Evolutionary conservation across 805 yeast species (phyloP), one percentile per base, ranked within the genome.

Genomic region (Saccharomycopsis guyanensis): DNA sequence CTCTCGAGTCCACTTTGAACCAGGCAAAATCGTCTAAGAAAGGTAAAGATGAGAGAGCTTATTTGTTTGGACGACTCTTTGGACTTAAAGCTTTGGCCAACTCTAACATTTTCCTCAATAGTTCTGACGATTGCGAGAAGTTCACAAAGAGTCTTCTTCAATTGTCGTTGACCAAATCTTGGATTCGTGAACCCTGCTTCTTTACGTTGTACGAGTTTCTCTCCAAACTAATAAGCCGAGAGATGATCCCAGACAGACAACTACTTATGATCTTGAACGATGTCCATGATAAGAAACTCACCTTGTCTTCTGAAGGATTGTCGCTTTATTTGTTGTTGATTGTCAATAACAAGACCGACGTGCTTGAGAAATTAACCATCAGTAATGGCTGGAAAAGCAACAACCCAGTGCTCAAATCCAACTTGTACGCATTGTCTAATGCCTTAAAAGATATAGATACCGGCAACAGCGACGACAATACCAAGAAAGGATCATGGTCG

Each of bases 101-200:
- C 42, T 72, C 82, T 12, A 66, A 71, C 2, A 57, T 75, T 10
- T 52, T 76, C 5, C 50, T 60, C 46, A 53, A 57, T 13, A 46
- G 52, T 8, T 50, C 2, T 10, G 33, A 31, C 13, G 68, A 71
- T 40, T 65, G 69, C 42, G 50, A 57, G 15, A 59, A 63, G 10
- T 73, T 81, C 38, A 60, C 76, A 23, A 63, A 68, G 3, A 59
- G 66, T 25, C 56, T 84, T 32, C 59, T 86, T 3, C 77, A 74
- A 20, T 66, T 89, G 46, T 73, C 94, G 0, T 60, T 67, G 12
- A 53, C 66, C 31, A 91, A 89, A 60, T 75, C 85, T 1, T 89
- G 97, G 97, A 73, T 89, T 36, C 69, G 94, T 50, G 96, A 91
- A 62, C 78, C 94, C 3, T 71, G 86, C 35, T 70, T 85, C 56